Percentiles rank a stretch among this genome's conserved stretches.
phyloP scores from a whole-genome alignment of 1,284 basidiomycete species.

The Apiotrichum gracile region DNA sequence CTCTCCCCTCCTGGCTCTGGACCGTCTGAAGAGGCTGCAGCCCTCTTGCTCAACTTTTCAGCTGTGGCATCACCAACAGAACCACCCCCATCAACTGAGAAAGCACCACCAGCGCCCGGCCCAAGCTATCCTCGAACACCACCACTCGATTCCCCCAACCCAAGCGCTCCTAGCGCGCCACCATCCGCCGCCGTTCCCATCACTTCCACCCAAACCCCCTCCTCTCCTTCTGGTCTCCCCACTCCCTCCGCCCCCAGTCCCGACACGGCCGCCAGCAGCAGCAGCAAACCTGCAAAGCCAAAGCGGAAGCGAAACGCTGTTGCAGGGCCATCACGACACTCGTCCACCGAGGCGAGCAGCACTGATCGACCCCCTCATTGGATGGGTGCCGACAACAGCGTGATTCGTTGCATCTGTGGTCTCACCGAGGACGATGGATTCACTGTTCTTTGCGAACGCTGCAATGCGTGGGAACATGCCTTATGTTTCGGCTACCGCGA shows the following conservation, averaged over 20 bases:
- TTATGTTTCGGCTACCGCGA: conserved; percentile 72
- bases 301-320: conserved; percentile 36
- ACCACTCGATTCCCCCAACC: conserved; percentile 22
- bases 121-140: conserved; percentile 26
- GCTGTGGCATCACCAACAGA: conserved; percentile 7
- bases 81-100: conserved; percentile 4
- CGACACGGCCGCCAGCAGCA: conserved; percentile 8
- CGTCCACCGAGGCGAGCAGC: conserved; percentile 15
- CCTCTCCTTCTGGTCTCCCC: conserved; percentile 13
- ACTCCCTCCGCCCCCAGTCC: conserved; percentile 16
- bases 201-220: conserved; percentile 3
- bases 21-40: conserved; percentile 24
- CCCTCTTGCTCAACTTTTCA: conserved; percentile 30
- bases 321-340: conserved; percentile 29
- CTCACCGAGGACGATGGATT: conserved; percentile 74
- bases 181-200: conserved; percentile 2
- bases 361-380: conserved; percentile 29
- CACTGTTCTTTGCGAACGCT: conserved; percentile 84
- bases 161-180: not conserved
- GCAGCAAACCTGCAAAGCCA: conserved; percentile 19
- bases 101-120: not conserved
- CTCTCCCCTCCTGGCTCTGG: conserved; percentile 12
- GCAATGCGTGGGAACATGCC: conserved; percentile 84
- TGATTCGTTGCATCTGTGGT: conserved; percentile 47
- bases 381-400: conserved; percentile 44